Percentiles rank a stretch among this genome's conserved stretches.
phyloP scores from a whole-genome alignment of 2,329 filamentous ascomycete species.

The Graphium sp. region DNA sequence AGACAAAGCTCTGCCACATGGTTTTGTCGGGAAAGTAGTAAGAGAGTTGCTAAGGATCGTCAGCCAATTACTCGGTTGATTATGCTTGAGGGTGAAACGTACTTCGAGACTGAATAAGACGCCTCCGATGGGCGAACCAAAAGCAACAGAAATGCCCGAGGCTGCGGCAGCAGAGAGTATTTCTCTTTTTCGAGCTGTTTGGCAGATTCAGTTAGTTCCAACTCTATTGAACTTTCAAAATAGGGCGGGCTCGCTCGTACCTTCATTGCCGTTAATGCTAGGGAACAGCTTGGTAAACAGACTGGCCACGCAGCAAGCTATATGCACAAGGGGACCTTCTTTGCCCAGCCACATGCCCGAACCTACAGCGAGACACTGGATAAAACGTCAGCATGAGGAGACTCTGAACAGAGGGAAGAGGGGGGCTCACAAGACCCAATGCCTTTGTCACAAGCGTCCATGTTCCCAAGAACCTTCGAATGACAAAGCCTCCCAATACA shows the following conservation, averaged over 20 bases:
- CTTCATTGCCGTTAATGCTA: constrained; percentile 73
- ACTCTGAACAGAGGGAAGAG: too few relatives aligned
- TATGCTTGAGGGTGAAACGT: constrained; percentile 7
- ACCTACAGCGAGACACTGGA: constrained; percentile 70
- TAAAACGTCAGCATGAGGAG: too few relatives aligned
- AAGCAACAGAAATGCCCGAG: constrained; percentile 84
- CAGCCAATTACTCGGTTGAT: constrained; percentile 3
- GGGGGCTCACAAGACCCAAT: constrained; percentile 62
- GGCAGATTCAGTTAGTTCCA: neutral
- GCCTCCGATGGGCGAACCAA: constrained; percentile 84
- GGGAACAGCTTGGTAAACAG: constrained; percentile 81
- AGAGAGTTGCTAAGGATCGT: constrained; percentile 53
- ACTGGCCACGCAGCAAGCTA: constrained; percentile 92
- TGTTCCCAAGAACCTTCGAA: constrained; percentile 65
- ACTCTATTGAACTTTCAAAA: neutral
- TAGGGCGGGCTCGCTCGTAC: constrained; percentile 19
- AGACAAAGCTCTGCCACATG: constrained; percentile 99
- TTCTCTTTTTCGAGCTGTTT: constrained; percentile 72
- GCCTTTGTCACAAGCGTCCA: constrained; percentile 90
- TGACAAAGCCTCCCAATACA: constrained; percentile 83
- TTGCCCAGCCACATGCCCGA: constrained; percentile 96
- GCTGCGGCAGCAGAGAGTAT: constrained; percentile 84
- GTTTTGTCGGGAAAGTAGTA: constrained; percentile 99
- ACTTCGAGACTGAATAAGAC: constrained; percentile 91
- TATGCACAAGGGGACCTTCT: constrained; percentile 87